Base-by-base conservation (phyloP, 2,329 filamentous ascomycete genomes). In the Neopestalotiopsis sp. region DNA sequence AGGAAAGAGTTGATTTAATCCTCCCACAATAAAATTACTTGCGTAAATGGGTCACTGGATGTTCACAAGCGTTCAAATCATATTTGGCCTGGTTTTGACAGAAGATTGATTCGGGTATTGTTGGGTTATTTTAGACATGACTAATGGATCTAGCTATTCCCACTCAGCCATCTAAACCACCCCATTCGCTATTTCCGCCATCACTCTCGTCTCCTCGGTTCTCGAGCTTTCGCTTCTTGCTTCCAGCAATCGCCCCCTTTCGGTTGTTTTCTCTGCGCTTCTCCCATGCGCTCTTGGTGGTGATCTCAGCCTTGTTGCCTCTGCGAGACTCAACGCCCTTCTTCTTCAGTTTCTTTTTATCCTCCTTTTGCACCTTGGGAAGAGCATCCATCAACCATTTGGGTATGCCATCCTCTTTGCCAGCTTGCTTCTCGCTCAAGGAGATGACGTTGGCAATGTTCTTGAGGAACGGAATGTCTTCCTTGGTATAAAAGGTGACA, bases 401-500 rank as follows among this genome's bases (percentile, higher is more conserved):
- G 76, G 94, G 90, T 34, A 97, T 86, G 1, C 88, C 88, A 0
- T 88, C 86, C 30, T 86, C 85, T 20, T 77, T 80, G 74, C 86
- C 86, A 1, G 87, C 86, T 75, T 94, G 87, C 79, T 90, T 92
- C 81, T 98, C 93, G 72, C 92, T 94, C 28, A 90, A 89, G 0
- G 92, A 89, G 72, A 99, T 97, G 42, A 98, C 93, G 76, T 98
- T 98, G 42, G 95, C 96, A 34, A 99, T 93, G 71, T 90, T 93
- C 83, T 95, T 97, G 68, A 99, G 89, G 68, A 87, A 94, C 0
- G 93, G 92, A 4, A 98, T 92, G 76, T 99, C 96, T 70, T 98
- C 96, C 79, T 96, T 94, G 0, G 95, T 98, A 81, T 97, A 99
- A 69, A 97, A 92, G 0, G 96, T 99, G 1, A 99, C 92, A 0